Evolutionary conservation across 2,329 filamentous ascomycete species (phyloP), one percentile per base, ranked within the genome.

Genomic region (Colletotrichum trifolii): DNA sequence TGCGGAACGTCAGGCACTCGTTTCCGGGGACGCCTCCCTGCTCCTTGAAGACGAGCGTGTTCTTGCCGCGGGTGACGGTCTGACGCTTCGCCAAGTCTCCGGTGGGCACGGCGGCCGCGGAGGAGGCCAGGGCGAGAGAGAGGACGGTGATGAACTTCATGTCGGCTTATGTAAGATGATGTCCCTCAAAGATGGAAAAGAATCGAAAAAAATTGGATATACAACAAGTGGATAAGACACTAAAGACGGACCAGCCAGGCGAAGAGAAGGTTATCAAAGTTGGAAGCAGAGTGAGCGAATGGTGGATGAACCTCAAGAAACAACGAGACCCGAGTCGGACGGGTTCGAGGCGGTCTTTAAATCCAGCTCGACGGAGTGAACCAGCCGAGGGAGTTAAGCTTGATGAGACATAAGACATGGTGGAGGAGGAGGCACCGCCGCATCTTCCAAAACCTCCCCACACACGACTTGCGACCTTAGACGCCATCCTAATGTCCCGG

Each of bases 1-100:
- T 80, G 60, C 78, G 74, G 69, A 80, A 80, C 12, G 78, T 80
- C n/a, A 81, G 69, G 63, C 73, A 76, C 67, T 76, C 73, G 60
- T 76, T 76, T 52, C 74, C 74, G 1, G 75, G 71, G 6, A 80
- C 69, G 17, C 78, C 78, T 15, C 71, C 72, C 53, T 77, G 69
- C 68, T 81, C 78, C 42, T 74, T 76, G 63, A 79, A 73, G n/a
- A 80, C 78, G 5, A 79, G 67, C 59, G 45, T 70, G 60, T 25
- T 34, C n/a, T 6, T 13, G 34, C 56, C 52, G 33, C 55, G 36
- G 34, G 54, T 33, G 38, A 64, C 40, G n/a, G 38, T 48, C 47
- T 66, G 64, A 8, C 63, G 53, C 53, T 65, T 63, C 33, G 40
- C 36, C 34, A 62, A 38, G 15, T 65, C 40, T 9, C 62, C 54